These are phyloP conservation scores for Elaeis oleifera DNA, from an alignment of 202 grass and related monocot genomes.

Conservation along the genomic window DNA sequence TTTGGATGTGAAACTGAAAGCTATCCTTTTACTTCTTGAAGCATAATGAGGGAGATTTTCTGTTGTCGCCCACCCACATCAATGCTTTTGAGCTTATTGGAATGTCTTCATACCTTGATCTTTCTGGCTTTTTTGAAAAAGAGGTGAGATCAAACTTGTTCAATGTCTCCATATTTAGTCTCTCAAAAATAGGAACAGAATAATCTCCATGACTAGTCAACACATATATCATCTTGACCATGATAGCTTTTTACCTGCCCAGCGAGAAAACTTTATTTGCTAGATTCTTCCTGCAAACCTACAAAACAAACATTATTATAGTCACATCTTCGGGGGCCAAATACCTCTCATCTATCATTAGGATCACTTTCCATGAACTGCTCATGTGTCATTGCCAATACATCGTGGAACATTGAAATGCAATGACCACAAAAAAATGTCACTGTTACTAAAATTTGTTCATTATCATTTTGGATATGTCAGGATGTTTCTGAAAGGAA, in stretches of 20 bases:
- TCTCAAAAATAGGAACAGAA: too few species aligned
- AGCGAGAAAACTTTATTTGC: too few species aligned
- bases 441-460: too few species aligned
- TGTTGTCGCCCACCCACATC: conserved; percentile 37
- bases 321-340: too few species aligned
- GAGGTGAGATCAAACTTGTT: conserved; percentile 43
- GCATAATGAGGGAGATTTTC: conserved; percentile 27
- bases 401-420: not conserved
- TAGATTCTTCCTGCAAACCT: too few species aligned
- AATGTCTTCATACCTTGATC: conserved; percentile 85
- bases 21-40: conserved; percentile 34
- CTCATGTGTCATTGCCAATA: not conserved
- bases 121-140: conserved; percentile 95
- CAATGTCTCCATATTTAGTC: not conserved
- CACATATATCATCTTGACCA: not conserved
- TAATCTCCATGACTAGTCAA: too few species aligned
- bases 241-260: not conserved
- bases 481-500: conserved; percentile 74
- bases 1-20: conserved; percentile 1
- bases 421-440: too few species aligned
- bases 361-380: too few species aligned
- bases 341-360: too few species aligned
- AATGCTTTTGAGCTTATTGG: conserved; percentile 98
- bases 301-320: too few species aligned
- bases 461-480: conserved; percentile 21